Evolutionary conservation across 371 early-diverging fungal genomes (phyloP), one percentile per base, ranked within the genome.

Genomic region (Amoeboaphelidium protococcarum): DNA sequence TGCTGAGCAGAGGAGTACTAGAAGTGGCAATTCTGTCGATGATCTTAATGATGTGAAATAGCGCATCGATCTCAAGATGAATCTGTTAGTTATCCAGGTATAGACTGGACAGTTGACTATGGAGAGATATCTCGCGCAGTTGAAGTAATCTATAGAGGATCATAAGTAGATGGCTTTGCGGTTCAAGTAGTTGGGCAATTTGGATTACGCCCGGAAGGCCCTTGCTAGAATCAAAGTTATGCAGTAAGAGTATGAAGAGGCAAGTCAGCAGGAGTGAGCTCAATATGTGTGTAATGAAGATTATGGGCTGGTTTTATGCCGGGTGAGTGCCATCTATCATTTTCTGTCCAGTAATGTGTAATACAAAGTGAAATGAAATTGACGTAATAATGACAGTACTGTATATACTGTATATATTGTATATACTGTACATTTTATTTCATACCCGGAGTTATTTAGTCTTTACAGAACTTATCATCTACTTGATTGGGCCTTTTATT

Each of bases 231-330:
- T 70, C 40, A 82, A 83, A 58, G 63, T 76, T 26, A 82, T 84
- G 82, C 64, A 71, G 50, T 63, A 66, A 42, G 87, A 86, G 59
- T 58, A 82, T 49, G 72, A 69, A 26, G 82, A 80, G 61, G 27
- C 22, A 42, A 21, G 6, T 6, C 21, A 10, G 4, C 42, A 42
- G 21, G 20, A 37, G n/a, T 37, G n/a, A 37, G 10, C n/a, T n/a
- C n/a, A n/a, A n/a, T n/a, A n/a, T n/a, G n/a, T n/a, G n/a, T n/a
- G n/a, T n/a, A n/a, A n/a, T n/a, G n/a, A n/a, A n/a, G n/a, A n/a
- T n/a, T n/a, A n/a, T n/a, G n/a, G n/a, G n/a, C n/a, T n/a, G n/a
- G n/a, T n/a, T n/a, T n/a, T n/a, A n/a, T n/a, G n/a, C n/a, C n/a
- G n/a, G n/a, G n/a, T n/a, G n/a, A n/a, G n/a, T n/a, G n/a, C n/a